These are phyloP conservation scores for Gossypium bickii DNA, from an alignment of 345 rosid species.

Conservation along the genomic window DNA sequence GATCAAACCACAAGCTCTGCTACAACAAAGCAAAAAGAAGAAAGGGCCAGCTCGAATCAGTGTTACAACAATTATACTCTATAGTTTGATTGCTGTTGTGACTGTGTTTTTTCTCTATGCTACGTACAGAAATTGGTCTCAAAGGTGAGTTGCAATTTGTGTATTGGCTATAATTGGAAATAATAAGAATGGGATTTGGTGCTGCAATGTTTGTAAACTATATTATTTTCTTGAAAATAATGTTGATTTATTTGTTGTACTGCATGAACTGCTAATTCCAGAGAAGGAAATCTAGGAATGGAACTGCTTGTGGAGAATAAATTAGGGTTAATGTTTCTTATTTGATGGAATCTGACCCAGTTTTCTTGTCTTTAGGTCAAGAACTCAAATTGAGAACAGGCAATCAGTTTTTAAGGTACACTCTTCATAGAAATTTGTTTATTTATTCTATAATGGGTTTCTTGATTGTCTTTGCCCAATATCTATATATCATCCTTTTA, in stretches of 20 bases:
- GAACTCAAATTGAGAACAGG: constrained; percentile 30
- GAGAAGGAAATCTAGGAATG: neutral
- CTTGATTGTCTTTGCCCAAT: neutral
- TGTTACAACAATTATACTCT: constrained; percentile 38
- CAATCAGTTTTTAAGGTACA: constrained; percentile 47
- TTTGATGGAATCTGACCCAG: neutral
- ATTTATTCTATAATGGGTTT: neutral
- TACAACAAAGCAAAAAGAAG: constrained; percentile 78
- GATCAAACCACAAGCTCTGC: constrained; percentile 72
- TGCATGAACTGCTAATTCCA: neutral
- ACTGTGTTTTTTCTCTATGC: constrained; percentile 49
- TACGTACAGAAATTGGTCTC: constrained; percentile 53
- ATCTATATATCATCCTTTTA: neutral
- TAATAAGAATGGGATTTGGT: neutral
- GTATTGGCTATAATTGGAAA: neutral
- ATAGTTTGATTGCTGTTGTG: constrained; percentile 39
- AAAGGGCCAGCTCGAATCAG: constrained; percentile 57
- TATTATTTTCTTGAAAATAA: neutral
- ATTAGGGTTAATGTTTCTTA: neutral
- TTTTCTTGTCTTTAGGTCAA: constrained; percentile 40
- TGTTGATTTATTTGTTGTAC: neutral
- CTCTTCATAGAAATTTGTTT: neutral
- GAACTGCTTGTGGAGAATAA: neutral
- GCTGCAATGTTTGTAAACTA: neutral
- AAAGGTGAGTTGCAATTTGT: constrained; percentile 33